Percentiles rank a stretch among this genome's conserved stretches.
Evolutionary conservation across 208 protist species (phyloP).

Genomic region (Leishmania arabica): DNA sequence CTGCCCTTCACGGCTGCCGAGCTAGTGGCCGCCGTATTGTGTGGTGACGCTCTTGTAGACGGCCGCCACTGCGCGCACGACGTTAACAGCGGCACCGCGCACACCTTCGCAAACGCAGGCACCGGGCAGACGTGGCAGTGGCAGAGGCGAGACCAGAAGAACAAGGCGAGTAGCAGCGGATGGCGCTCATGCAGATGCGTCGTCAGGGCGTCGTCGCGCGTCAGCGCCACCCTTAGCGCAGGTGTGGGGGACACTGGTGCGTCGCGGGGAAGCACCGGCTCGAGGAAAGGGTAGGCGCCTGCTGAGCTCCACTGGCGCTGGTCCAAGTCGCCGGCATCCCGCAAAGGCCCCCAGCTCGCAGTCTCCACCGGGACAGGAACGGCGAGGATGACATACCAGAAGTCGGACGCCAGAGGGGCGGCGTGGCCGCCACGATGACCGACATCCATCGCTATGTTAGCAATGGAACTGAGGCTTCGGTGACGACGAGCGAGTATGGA

Average conservation of each 20-base stretch:
- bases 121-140: slow-evolving; percentile 19
- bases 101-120: slow-evolving; percentile 11
- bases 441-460: not conserved
- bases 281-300: slow-evolving; percentile 9
- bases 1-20: not conserved
- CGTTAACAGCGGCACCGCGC: slow-evolving; percentile 21
- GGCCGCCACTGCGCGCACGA: not conserved
- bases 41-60: not conserved
- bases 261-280: not conserved
- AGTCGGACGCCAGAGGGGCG: not conserved
- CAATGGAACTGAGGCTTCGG: too few species aligned
- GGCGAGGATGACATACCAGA: slow-evolving; percentile 4
- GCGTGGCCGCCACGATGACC: not conserved
- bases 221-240: not conserved
- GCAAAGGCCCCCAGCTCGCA: not conserved
- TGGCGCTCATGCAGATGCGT: not conserved
- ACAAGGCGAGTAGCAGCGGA: slow-evolving; percentile 19
- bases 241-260: not conserved
- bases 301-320: not conserved
- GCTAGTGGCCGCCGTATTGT: not conserved
- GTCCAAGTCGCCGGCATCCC: not conserved
- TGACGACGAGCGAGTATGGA: not conserved
- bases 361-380: not conserved
- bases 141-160: slow-evolving; percentile 25
- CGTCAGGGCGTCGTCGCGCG: slow-evolving; percentile 9